A percentile compares a stretch with the other conserved stretches of the same genome.
phyloP scores from a whole-genome alignment of 1,284 basidiomycete species.

The Pterulicium gracile region DNA sequence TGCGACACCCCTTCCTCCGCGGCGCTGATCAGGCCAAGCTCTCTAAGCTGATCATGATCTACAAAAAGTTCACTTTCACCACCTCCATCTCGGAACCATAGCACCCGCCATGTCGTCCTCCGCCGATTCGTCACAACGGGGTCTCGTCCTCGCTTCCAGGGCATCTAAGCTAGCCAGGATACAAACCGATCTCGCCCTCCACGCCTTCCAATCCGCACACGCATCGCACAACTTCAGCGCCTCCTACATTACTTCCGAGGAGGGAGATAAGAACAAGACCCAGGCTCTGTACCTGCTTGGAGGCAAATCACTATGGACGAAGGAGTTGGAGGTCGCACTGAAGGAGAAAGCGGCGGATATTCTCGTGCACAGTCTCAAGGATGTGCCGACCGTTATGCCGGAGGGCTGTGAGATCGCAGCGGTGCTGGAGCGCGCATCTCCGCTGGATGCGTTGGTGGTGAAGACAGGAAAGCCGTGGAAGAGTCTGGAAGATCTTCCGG shows the following conservation, averaged over 20 bases:
- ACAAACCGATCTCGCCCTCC: slow-evolving; percentile 73
- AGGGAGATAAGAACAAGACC: slow-evolving; percentile 87
- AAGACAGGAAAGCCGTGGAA: slow-evolving; percentile 70
- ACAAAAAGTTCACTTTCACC: not conserved
- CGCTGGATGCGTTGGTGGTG: slow-evolving; percentile 84
- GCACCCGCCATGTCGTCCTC: slow-evolving; percentile 1
- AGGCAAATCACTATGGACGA: slow-evolving; percentile 90
- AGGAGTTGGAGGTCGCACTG: slow-evolving; percentile 85
- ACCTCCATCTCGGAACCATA: not conserved
- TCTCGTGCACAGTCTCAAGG: slow-evolving; percentile 91
- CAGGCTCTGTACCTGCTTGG: slow-evolving; percentile 73
- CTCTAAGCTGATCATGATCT: not conserved
- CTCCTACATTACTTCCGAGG: slow-evolving; percentile 74
- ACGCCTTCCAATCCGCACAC: slow-evolving; percentile 34
- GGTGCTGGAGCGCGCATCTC: slow-evolving; percentile 83
- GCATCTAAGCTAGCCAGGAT: slow-evolving; percentile 78
- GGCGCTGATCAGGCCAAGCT: too few species aligned
- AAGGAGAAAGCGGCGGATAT: slow-evolving; percentile 72
- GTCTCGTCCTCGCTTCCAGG: slow-evolving; percentile 73
- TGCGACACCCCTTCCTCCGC: too few species aligned
- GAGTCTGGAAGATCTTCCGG: slow-evolving; percentile 75
- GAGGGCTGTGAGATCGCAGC: slow-evolving; percentile 81
- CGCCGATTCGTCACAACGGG: slow-evolving; percentile 7
- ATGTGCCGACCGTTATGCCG: slow-evolving; percentile 84
- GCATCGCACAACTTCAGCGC: slow-evolving; percentile 48